Base-by-base conservation (phyloP, 2,329 filamentous ascomycete genomes). In the Ceratocystis cubensis region DNA sequence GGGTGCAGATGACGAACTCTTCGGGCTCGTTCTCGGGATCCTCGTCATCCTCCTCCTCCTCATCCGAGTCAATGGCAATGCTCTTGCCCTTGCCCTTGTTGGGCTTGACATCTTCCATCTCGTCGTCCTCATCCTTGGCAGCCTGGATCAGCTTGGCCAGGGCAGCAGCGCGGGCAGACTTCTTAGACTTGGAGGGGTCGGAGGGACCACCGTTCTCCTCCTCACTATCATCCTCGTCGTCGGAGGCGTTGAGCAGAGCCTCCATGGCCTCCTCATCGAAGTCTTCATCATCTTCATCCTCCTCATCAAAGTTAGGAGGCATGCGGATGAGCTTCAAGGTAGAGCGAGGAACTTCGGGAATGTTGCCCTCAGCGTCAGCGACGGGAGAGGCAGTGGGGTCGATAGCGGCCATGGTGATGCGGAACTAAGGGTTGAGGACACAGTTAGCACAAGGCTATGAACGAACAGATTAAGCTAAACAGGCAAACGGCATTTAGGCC, bases 371-470 rank as follows among this genome's bases (percentile, higher is more conserved):
- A 67, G 81, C 81, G 71, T 87, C 85, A 68, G 81, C 81, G 75
- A 90, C 83, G 45, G 86, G 82, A 72, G 85, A 81, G 72, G 89
- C 89, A 73, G 85, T 91, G 67, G 94, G 94, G 75, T 99, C 93
- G 75, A 99, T 88, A 71, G 94, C 94, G 73, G 95, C 94, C 94
- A 99, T 99, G 73, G 92, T 97, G 74, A 99, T 91, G 76, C 91
- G 91, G 80, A 96, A 95, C 92, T 96, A 73, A 3, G 33, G 30
- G 33, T 50, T 65, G 44, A 33, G 25, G 41, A 25, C 62, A 62
- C 64, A 56, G 69, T 78, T 70, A 76, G 75, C 69, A 69, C 44
- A 56, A 7, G 48, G 64, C 22, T 50, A 6, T 10, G 22, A 22
- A 13, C 46, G 44, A 30, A 33, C 37, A 22, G 28, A 17, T 30